These are phyloP conservation scores for Penicillium soppii DNA, from an alignment of 495 filamentous ascomycete genomes.

Conservation along the genomic window DNA sequence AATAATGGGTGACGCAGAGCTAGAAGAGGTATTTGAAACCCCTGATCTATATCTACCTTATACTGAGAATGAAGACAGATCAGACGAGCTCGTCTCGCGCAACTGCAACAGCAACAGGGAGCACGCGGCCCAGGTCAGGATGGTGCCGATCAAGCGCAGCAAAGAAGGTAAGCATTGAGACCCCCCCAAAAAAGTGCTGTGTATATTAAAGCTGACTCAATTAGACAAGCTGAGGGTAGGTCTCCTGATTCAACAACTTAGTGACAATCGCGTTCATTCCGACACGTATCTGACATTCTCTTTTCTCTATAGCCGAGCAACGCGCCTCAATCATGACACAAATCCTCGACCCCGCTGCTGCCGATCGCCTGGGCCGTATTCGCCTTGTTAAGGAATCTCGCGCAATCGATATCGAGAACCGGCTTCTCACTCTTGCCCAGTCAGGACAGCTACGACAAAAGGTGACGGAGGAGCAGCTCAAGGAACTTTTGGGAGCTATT, in stretches of 20 bases:
- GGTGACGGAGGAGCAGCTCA: conserved; percentile 90
- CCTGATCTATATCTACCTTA: not conserved
- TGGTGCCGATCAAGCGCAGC: conserved; percentile 56
- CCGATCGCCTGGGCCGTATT: conserved; percentile 90
- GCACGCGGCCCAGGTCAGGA: conserved; percentile 46
- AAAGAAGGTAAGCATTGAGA: conserved; percentile 53
- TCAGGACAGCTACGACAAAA: conserved; percentile 81
- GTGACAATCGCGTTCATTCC: not conserved
- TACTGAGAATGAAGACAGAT: conserved; percentile 54
- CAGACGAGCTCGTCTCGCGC: conserved; percentile 82
- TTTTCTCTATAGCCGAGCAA: conserved; percentile 32
- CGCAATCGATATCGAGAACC: conserved; percentile 85
- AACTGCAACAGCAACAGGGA: conserved; percentile 74
- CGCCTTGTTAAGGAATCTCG: conserved; percentile 92
- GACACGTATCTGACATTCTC: conserved; percentile 1
- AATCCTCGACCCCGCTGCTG: conserved; percentile 90
- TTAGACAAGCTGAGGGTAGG: conserved; percentile 68
- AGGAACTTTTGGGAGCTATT: conserved; percentile 82
- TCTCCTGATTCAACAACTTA: not conserved
- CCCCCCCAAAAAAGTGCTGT: not conserved
- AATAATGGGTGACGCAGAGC: conserved; percentile 79
- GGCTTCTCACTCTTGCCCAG: conserved; percentile 88
- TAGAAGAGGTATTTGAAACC: conserved; percentile 78
- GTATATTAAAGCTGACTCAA: not conserved
- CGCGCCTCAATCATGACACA: conserved; percentile 80